Base-by-base conservation (phyloP, 768 basidiomycete genomes). In the Termitomyces sp. region DNA sequence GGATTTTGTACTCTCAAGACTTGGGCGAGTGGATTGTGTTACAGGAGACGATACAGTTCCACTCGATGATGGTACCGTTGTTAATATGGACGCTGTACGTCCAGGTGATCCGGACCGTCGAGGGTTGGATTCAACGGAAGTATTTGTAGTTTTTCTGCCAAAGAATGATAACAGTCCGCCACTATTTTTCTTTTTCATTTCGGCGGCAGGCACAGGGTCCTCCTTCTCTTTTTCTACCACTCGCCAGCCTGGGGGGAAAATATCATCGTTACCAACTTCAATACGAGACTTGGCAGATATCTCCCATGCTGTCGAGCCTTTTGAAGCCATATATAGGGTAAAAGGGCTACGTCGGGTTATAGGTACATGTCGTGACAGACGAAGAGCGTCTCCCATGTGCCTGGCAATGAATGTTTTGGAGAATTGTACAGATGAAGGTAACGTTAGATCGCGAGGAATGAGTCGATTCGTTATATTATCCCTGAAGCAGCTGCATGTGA, bases 261-360 rank as follows among this genome's bases (percentile, higher is more conserved):
- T 69, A 62, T 87, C 86, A 22, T 89, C 86, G 26, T 74, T 73
- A 28, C 72, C 60, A 36, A 74, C 57, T 12, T 81, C 81, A 31
- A 79, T 76, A 48, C 73, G 74, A 3, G 81, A 72, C 68, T 83
- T 88, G 0, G 90, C 72, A 18, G 85, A 79, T 6, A 77, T 77
- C 66, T 91, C 87, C 91, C 91, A 92, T 22, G 88, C 83, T 20
- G 81, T 80, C 5, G 87, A 86, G 1, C 89, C 89, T 69, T 87
- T 90, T 0, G 86, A 83, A 5, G 83, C 76, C 42, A 89, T 65
- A 61, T 88, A 85, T 56, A 83, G 75, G n/a, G 86, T 77, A 67
- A 93, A 77, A 2, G 90, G 90, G 61, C 90, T 89, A 28, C 64
- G 68, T 18, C 77, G 78, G 4, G 83, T 77, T 24, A 81, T 66